phyloP scores from a whole-genome alignment of 176 grass and related monocot genomes.

The Oryza australiensis region DNA sequence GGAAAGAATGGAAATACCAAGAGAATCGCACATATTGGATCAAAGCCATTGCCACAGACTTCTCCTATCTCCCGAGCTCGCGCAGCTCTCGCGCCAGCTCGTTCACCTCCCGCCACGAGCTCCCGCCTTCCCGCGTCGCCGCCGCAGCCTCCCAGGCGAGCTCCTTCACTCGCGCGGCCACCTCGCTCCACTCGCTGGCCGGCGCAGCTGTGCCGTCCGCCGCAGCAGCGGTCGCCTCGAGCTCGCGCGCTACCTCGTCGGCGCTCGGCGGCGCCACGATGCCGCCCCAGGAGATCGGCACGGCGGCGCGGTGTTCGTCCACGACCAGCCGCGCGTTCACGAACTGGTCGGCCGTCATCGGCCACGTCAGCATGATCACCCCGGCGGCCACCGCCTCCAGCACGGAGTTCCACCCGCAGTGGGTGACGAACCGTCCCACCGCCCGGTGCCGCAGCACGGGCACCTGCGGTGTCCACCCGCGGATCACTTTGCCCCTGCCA shows the following conservation, averaged over 20 bases:
- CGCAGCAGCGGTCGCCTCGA: not conserved
- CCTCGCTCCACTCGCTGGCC: too few relatives aligned
- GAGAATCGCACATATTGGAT: not conserved
- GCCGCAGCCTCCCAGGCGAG: slow-evolving; percentile 12
- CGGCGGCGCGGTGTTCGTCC: slow-evolving; percentile 44
- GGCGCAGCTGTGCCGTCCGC: not conserved
- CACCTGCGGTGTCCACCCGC: slow-evolving; percentile 74
- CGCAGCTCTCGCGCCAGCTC: slow-evolving; percentile 15
- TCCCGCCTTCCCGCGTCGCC: slow-evolving; percentile 42
- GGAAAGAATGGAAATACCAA: not conserved
- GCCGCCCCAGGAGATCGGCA: slow-evolving; percentile 44
- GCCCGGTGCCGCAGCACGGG: slow-evolving; percentile 52
- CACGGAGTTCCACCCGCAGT: slow-evolving; percentile 62
- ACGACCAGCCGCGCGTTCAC: slow-evolving; percentile 61
- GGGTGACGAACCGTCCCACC: slow-evolving; percentile 69
- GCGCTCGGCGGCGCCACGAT: slow-evolving; percentile 23
- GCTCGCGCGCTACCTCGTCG: slow-evolving; percentile 32
- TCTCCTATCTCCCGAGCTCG: not conserved
- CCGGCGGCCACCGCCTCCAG: slow-evolving; percentile 56
- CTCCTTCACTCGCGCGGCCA: slow-evolving; percentile 29
- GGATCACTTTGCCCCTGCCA: slow-evolving; percentile 41
- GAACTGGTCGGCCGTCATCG: slow-evolving; percentile 71
- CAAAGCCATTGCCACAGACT: too few relatives aligned
- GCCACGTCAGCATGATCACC: slow-evolving; percentile 76
- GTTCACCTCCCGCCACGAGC: slow-evolving; percentile 43